phyloP scores from a whole-genome alignment of 2,329 filamentous ascomycete species.

The Paracamarosporium sp. region DNA sequence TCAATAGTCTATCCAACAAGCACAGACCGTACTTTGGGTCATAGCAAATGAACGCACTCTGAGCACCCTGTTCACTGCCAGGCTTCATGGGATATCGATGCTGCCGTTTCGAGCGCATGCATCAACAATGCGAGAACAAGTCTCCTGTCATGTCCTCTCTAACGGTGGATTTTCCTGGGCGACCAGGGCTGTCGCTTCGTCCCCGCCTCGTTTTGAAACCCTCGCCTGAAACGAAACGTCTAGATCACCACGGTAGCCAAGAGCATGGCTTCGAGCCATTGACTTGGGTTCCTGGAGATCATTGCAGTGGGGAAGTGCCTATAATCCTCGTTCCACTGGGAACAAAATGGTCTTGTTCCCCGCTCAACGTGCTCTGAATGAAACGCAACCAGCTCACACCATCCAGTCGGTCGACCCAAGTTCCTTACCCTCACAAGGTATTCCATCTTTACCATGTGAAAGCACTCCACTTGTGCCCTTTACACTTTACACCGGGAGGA shows the following conservation, averaged over 20 bases:
- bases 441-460: no score
- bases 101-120: background rate
- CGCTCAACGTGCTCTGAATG: background rate
- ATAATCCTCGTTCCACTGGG: background rate
- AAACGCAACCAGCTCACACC: background rate
- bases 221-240: constrained; percentile 10
- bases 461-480: background rate
- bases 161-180: constrained; percentile 1
- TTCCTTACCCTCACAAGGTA: background rate
- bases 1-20: background rate
- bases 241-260: background rate
- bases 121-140: constrained; percentile 6
- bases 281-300: background rate
- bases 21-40: background rate
- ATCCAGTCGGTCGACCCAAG: background rate
- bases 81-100: background rate
- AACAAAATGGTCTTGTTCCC: background rate
- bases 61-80: background rate
- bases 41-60: background rate
- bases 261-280: background rate
- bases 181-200: background rate
- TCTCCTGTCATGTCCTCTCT: constrained; percentile 6
- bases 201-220: constrained; percentile 10
- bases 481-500: no score
- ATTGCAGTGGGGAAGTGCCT: background rate